Evolutionary conservation across 1,139 yeast species (phyloP), one percentile per base, ranked within the genome.

Genomic region (Protomyces lactucae-debilis): DNA sequence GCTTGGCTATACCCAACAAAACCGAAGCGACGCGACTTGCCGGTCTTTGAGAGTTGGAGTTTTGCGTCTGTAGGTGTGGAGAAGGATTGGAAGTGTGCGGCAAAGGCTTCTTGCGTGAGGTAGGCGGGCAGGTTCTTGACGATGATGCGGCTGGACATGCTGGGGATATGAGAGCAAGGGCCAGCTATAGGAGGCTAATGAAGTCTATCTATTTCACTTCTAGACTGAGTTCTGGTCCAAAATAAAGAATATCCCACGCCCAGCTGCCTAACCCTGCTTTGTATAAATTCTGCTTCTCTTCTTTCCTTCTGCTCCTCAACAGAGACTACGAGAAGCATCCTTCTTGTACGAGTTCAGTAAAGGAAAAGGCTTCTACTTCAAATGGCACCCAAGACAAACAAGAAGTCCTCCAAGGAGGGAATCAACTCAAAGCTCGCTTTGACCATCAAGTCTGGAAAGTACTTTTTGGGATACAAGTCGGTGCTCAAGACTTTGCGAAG

Each of bases 391-490:
- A 43, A 43, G 48, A 23, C 18, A 18, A 43, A 43, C 48, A 43
- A 43, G 48, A 43, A 43, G 48, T 43, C 48, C 25, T n/a, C 55
- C 45, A 59, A 59, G 63, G 63, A 59, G 43, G 63, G 63, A 16
- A 87, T 93, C 83, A 93, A 91, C 96, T 85, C 96, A 82, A 92
- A 92, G 85, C 90, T 93, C 81, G 96, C 96, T 80, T 87, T 93
- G 79, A 93, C 88, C 79, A 88, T 95, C 85, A 93, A 92, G 86
- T 92, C 98, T 77, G 99, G 99, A 86, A 93, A 93, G 84, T 93
- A 90, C 86, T 88, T 97, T 88, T 87, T 93, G 77, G 99, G 99
- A 79, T 95, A 91, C 96, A 93, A 93, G 86, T 90, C 97, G 75
- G 95, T 95, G 81, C 88, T 93, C 82, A 93, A 95, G 89, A 83